Base-by-base conservation (phyloP, 768 basidiomycete genomes). In the Leccinellum rugosiceps region DNA sequence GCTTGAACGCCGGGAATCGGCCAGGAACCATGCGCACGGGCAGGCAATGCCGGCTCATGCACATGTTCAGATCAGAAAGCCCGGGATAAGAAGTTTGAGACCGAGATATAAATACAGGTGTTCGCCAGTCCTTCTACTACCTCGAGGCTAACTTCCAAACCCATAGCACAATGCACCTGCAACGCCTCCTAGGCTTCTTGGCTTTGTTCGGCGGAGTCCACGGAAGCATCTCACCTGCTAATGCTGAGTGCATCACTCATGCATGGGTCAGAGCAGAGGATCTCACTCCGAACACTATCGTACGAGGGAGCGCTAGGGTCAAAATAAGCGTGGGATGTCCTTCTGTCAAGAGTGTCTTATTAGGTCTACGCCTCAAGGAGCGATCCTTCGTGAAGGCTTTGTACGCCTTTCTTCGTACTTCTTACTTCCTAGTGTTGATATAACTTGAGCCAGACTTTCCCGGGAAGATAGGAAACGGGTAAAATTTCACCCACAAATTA, bases 241-340 rank as follows among this genome's bases (percentile, higher is more conserved):
- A n/a, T n/a, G 19, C 49, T 3, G 46, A 52, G 19, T 64, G 63
- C 38, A 58, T 21, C 8, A 17, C n/a, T 41, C 43, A 28, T 2
- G 64, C 57, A 21, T 65, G 57, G 64, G 64, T 65, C n/a, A 59
- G 60, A 53, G 63, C 60, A 25, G 58, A 64, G 6, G 64, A 65
- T 35, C 64, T 65, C 35, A 32, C 38, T 28, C 64, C 64, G 9
- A 50, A 41, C 1, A 25, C 54, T 11, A 34, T 65, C 21, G 14
- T 66, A 15, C 49, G 32, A 2, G 64, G 64, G 2, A 60, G 57
- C n/a, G 48, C 56, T 4, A 56, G 64, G 35, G 45, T 65, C 25
- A 62, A 57, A 51, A 53, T 65, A 57, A 62, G 58, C 21, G 53
- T 57, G 0, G 64, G 15, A 35, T 62, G 58, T 31, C 63, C 64